Base-by-base conservation (phyloP, 176 grass and related monocot species). In the Miscanthus lutarioriparius region DNA sequence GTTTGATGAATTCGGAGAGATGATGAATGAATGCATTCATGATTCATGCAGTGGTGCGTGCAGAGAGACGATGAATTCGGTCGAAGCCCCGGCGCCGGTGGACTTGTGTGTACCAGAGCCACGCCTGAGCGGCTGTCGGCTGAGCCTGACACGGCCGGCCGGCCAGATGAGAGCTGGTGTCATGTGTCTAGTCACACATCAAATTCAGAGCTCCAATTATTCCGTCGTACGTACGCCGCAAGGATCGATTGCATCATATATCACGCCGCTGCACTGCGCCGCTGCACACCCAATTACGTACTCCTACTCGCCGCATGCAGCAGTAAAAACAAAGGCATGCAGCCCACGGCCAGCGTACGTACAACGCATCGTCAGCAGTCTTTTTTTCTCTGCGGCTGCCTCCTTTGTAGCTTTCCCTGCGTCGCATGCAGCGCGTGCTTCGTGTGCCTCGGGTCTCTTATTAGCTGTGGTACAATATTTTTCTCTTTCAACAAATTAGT, bases 201-300 rank as follows among this genome's bases (percentile, higher is more conserved):
- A 49, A 32, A 80, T 80, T 85, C 83, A 85, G 83, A 71, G 74
- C 74, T n/a, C 49, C 65, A 85, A 85, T 85, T 78, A 85, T 78
- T 85, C 65, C 8, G 33, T 37, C 83, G 75, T 85, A 85, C 83
- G 64, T 77, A 59, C 74, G 13, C 83, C 28, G 19, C 70, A n/a
- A 64, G 58, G 72, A 67, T 35, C 33, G 33, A 35, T 84, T 48
- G 82, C 59, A n/a, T 64, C 72, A 43, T 16, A 43, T 16, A 22
- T 40, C 49, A 71, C 36, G 70, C 68, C 19, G 8, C 66, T 10
- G 12, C 39, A 10, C 49, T 49, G 25, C 63, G 33, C 28, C 2
- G 2, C 32, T 68, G 66, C 66, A 22, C 56, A 13, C 10, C 33
- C 17, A 49, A 14, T 56, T 36, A 19, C 32, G 19, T 15, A 16